Percentiles rank a stretch among this genome's conserved stretches.
Conservation (phyloP, 2,329 filamentous ascomycete species). For the Colletotrichum godetiae region DNA sequence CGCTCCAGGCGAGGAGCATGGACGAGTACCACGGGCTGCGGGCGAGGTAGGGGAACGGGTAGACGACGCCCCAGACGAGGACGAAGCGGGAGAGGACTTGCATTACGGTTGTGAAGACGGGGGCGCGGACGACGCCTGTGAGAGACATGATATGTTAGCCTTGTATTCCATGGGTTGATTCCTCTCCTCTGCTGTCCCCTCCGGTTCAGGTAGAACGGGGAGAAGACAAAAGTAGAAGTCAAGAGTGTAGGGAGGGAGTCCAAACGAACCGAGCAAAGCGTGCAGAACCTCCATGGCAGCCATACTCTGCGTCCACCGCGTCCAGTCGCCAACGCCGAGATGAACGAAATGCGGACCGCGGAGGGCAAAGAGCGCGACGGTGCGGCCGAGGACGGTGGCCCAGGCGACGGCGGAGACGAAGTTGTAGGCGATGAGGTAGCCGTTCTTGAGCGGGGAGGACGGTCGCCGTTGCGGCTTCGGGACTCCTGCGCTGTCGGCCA, state of each 20-base stretch:
- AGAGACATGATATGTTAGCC: not conserved
- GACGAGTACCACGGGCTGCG: conserved; percentile 72
- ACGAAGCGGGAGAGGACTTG: conserved; percentile 90
- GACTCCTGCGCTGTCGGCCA: conserved; percentile 36
- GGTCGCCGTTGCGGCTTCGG: conserved; percentile 36
- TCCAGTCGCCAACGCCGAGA: conserved; percentile 72
- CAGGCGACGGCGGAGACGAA: conserved; percentile 80
- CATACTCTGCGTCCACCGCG: conserved; percentile 84
- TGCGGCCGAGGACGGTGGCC: conserved; percentile 79
- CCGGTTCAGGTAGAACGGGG: not conserved
- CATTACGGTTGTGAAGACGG: conserved; percentile 86
- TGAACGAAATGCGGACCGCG: conserved; percentile 71
- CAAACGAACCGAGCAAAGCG: conserved; percentile 74
- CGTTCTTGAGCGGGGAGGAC: conserved; percentile 62
- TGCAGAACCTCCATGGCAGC: conserved; percentile 88
- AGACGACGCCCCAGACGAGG: conserved; percentile 87
- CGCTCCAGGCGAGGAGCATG: conserved; percentile 88
- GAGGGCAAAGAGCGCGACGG: conserved; percentile 64
- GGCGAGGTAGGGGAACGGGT: conserved; percentile 76
- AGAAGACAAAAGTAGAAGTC: not conserved
- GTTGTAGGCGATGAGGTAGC: conserved; percentile 91
- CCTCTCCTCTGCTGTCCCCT: not conserved
- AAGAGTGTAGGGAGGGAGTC: not conserved
- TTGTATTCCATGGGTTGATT: not conserved
- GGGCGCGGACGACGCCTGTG: conserved; percentile 84